Evolutionary conservation across 345 rosid species (phyloP), one percentile per base, ranked within the genome.

Genomic region (Salix viminalis): DNA sequence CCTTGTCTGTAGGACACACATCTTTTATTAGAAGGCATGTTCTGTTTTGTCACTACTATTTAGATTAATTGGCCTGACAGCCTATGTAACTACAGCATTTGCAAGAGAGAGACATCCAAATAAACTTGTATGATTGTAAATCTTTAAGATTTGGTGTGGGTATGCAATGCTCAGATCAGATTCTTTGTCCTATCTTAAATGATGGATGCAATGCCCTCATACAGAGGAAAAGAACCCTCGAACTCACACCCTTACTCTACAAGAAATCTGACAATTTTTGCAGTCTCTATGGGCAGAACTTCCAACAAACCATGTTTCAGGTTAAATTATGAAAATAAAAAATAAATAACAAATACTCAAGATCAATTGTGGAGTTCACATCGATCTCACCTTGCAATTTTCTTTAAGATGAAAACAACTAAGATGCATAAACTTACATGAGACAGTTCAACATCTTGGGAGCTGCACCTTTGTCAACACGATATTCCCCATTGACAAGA

Each of bases 381-480:
- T 46, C 60, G 3, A 18, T 28, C 5, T 14, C 11, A 18, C 24
- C 9, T 21, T 8, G 44, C 19, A 26, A 26, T 15, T 36, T 28
- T 39, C 24, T 39, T 14, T 32, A 60, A 7, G 23, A 73, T 24
- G 28, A 70, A 70, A 23, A 39, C 21, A 24, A 75, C n/a, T 9
- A 50, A 26, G 50, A 46, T 26, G 70, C 18, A 34, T 66, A 67
- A 79, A 88, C 94, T 92, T 88, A 96, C 99, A 96, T 96, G 84
- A 96, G 98, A 83, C 99, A 96, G 80, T 96, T 96, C 90, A 96
- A 75, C 99, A 96, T 92, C 86, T 96, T 96, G 58, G 98, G 97
- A 54, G 99, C 92, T 65, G 97, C 99, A 67, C 97, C 97, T 81
- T 96, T 96, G 89, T 96, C 99, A 74, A 96, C 93, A 42, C 99